Evolutionary conservation across 2,329 filamentous ascomycete genomes (phyloP).

Genomic region (Penicillium sp.): DNA sequence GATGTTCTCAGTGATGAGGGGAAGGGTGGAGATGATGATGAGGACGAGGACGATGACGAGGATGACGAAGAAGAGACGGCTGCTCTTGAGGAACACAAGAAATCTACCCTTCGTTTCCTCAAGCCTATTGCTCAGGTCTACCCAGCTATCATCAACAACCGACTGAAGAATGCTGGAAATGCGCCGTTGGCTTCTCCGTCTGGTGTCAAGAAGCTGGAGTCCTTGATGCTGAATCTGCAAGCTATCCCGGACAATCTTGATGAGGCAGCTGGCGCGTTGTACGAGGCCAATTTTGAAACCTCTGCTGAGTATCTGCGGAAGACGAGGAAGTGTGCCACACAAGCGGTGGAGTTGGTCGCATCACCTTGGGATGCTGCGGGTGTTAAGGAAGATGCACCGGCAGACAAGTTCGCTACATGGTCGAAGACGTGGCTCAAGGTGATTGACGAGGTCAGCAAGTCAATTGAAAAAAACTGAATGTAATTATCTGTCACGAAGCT

Average conservation of each 20-base stretch:
- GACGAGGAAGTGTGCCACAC: conserved; percentile 52
- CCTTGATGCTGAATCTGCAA: conserved; percentile 35
- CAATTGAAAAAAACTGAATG: conserved; percentile 22
- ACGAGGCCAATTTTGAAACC: conserved; percentile 42
- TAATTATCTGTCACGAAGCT: conserved; percentile 2
- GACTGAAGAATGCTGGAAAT: conserved; percentile 38
- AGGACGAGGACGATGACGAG: conserved; percentile 18
- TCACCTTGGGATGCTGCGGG: conserved; percentile 70
- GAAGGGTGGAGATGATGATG: conserved; percentile 21
- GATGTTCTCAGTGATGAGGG: conserved; percentile 36
- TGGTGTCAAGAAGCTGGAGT: conserved; percentile 36
- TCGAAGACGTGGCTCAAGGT: conserved; percentile 57
- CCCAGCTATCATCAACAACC: conserved; percentile 44
- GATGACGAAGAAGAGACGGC: conserved; percentile 33
- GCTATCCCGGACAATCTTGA: conserved; percentile 45
- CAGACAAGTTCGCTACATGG: conserved; percentile 81
- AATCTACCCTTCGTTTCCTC: conserved; percentile 43
- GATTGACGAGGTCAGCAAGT: conserved; percentile 43
- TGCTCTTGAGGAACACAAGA: conserved; percentile 43
- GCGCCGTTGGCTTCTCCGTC: conserved; percentile 16
- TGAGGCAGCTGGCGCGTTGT: conserved; percentile 48
- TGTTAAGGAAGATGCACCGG: conserved; percentile 53
- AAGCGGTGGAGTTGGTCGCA: conserved; percentile 68
- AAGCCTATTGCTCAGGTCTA: conserved; percentile 47
- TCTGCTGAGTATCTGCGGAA: conserved; percentile 35